These are phyloP conservation scores for Solanum hybrid DNA, from an alignment of 305 asterid genomes.

Conservation along the genomic window DNA sequence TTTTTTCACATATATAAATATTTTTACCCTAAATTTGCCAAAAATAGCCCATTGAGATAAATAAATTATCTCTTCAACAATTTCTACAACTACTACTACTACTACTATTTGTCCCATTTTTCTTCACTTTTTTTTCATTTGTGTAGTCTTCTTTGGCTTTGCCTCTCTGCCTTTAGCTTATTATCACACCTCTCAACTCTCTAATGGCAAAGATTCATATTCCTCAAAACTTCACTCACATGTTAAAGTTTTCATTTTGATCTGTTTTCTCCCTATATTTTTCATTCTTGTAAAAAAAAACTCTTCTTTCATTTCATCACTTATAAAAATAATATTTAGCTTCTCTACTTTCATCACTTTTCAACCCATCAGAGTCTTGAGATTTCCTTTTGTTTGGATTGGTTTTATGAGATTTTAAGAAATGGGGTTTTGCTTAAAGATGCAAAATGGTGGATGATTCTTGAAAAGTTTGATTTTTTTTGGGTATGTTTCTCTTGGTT, in stretches of 20 bases:
- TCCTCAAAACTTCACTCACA: constrained; percentile 24
- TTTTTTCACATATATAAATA: background rate
- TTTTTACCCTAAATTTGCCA: constrained; percentile 18
- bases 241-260: constrained; percentile 14
- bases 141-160: constrained; percentile 9
- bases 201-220: constrained; percentile 8
- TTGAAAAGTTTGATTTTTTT: constrained; percentile 29
- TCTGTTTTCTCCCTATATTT: constrained; percentile 13
- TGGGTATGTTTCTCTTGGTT: constrained; percentile 22
- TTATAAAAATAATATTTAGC: background rate
- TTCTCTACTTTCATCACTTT: background rate
- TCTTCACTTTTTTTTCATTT: constrained; percentile 6
- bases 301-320: background rate
- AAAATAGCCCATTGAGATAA: constrained; percentile 36
- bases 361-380: constrained; percentile 24
- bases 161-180: background rate
- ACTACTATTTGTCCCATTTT: background rate
- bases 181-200: background rate
- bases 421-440: constrained; percentile 25
- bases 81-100: constrained; percentile 15
- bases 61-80: constrained; percentile 9
- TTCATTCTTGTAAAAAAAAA: background rate
- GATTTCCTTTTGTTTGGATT: background rate
- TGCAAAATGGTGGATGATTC: constrained; percentile 30
- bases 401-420: constrained; percentile 17